Evolutionary conservation across 1,139 yeast species (phyloP), one percentile per base, ranked within the genome.

Genomic region (Pneumocystis canis): DNA sequence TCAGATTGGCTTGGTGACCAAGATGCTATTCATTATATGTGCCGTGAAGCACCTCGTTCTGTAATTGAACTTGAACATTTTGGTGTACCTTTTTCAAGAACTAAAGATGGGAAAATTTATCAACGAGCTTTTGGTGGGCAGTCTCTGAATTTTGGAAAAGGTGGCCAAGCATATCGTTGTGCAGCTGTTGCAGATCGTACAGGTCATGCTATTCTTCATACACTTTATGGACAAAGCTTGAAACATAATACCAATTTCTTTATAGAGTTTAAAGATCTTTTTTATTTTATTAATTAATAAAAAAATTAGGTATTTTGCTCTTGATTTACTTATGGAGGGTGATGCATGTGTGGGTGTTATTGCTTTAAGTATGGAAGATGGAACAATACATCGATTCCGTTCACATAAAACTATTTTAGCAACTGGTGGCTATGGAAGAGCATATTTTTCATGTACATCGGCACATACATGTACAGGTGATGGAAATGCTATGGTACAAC

Each of bases 1-100:
- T 89, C 97, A n/a, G 98, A 92, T 79, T 92, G 98, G 98, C 83
- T 92, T 68, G 98, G 98, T 72, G 98, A 92, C 78, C 98, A 92
- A 79, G 98, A 92, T 74, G 96, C 98, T 64, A 92, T 92, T 74
- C 97, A 92, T 78, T 92, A 92, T 79, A 92, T 92, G 98, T 90
- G 98, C 67, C 85, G 90, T 75, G 97, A 92, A 78, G 98, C 98
- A 31, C 97, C 98, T 60, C 84, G 84, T 70, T 87, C 97, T 61
- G 92, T 92, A 72, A 89, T 90, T 71, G 98, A 92, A 79, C 82
- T 92, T 75, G 98, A 92, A 80, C 96, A 90, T 78, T 92, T 84
- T 77, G 98, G 98, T 79, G 94, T 92, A 70, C 98, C 98, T 67
- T 92, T 92, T 79, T 89, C 97, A 63, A 85, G 98, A 81, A 92